A percentile compares a stretch with the other conserved stretches of the same genome.
These are phyloP conservation scores for Micromonas pusilla DNA, from an alignment of 139 green algal genomes.

Conservation along the genomic window DNA sequence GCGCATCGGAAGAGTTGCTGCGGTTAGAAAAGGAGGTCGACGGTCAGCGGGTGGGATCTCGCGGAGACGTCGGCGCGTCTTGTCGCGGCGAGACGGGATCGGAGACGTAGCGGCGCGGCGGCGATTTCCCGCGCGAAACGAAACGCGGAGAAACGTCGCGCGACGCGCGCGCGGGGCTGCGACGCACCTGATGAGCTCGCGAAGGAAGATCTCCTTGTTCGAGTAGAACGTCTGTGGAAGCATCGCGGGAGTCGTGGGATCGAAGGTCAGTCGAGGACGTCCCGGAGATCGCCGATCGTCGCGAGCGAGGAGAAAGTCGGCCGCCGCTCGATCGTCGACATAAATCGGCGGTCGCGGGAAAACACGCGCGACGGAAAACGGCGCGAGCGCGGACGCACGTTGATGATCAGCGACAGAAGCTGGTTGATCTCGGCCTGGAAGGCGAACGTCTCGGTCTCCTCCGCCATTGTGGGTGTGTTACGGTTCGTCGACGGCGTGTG, in stretches of 20 bases:
- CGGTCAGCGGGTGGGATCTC: neutral
- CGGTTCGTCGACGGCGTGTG: no score
- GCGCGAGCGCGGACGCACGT: slow-evolving; percentile 39
- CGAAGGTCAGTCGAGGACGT: neutral
- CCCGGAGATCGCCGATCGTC: no score
- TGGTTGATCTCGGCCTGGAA: slow-evolving; percentile 98
- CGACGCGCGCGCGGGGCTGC: no score
- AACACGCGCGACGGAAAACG: neutral
- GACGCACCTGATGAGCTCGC: slow-evolving; percentile 91
- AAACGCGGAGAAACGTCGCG: no score
- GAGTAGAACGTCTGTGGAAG: slow-evolving; percentile 43
- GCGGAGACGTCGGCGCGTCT: no score
- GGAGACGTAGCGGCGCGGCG: no score
- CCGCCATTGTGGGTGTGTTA: neutral
- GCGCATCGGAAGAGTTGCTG: slow-evolving; percentile 57
- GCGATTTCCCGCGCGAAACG: slow-evolving; percentile 54
- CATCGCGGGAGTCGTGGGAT: neutral
- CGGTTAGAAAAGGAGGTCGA: neutral
- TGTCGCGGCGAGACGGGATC: no score
- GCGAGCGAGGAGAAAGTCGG: no score
- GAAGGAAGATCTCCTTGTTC: slow-evolving; percentile 97
- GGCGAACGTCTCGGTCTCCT: slow-evolving; percentile 59
- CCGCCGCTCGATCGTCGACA: no score
- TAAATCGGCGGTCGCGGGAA: neutral
- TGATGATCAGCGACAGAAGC: slow-evolving; percentile 98